Conservation (phyloP, 371 early-diverging fungal genomes). For the Syncephalastrum racemosum region DNA sequence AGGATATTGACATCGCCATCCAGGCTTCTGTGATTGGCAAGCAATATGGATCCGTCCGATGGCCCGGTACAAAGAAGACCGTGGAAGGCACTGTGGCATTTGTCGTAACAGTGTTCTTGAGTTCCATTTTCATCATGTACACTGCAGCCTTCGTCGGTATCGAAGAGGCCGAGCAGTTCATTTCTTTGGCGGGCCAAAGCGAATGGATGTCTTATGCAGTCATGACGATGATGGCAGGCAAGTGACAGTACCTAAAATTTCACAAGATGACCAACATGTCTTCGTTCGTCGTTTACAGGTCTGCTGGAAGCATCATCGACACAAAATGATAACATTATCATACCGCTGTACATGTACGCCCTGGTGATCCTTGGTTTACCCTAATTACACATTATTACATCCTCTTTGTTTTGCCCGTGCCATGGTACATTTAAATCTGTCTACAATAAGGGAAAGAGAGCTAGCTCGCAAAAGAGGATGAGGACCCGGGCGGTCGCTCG, state of each 20-base stretch:
- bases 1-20: not conserved
- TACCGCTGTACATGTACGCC: conserved; percentile 69
- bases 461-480: no score
- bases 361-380: conserved; percentile 29
- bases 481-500: not conserved
- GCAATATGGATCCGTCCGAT: conserved; percentile 63
- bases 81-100: conserved; percentile 89
- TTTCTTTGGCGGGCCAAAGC: conserved; percentile 21
- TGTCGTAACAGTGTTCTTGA: conserved; percentile 57
- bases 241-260: not conserved
- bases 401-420: no score
- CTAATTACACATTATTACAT: no score
- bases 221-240: conserved; percentile 40
- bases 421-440: no score
- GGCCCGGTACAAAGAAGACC: conserved; percentile 82
- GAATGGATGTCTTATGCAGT: conserved; percentile 24
- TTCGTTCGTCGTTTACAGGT: conserved; percentile 38
- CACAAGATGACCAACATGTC: not conserved
- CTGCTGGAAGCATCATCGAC: conserved; percentile 61
- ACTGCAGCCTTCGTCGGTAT: conserved; percentile 23
- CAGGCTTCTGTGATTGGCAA: conserved; percentile 86
- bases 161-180: conserved; percentile 20
- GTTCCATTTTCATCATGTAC: conserved; percentile 40
- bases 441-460: no score
- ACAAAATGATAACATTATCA: conserved; percentile 80